Evolutionary conservation across 352 stramenopile genomes (phyloP).

Genomic region (Globisporangium echinulatum): DNA sequence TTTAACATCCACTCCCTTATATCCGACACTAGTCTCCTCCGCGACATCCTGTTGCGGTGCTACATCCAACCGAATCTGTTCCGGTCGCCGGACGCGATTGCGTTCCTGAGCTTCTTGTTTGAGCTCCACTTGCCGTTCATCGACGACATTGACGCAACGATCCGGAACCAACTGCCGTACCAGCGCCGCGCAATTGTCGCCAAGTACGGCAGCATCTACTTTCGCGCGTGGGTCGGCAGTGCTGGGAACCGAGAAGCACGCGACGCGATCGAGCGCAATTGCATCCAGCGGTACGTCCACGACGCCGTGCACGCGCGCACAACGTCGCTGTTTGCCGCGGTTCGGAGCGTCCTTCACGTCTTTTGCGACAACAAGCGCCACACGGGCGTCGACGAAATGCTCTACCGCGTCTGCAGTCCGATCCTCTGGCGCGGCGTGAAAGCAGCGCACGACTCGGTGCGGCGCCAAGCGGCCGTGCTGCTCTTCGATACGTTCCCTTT

Average conservation of each 20-base stretch:
- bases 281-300: conserved; percentile 73
- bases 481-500: conserved; percentile 84
- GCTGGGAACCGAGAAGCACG: conserved; percentile 27
- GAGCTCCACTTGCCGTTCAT: conserved; percentile 81
- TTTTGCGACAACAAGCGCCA: conserved; percentile 86
- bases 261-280: conserved; percentile 77
- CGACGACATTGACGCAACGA: conserved; percentile 82
- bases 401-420: conserved; percentile 76
- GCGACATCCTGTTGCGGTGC: conserved; percentile 81
- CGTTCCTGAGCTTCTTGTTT: conserved; percentile 85
- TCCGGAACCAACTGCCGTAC: conserved; percentile 81
- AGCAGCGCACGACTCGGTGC: conserved; percentile 76
- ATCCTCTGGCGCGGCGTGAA: conserved; percentile 83
- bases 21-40: conserved; percentile 29
- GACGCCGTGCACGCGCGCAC: conserved; percentile 68
- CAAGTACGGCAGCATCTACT: conserved; percentile 80
- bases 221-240: conserved; percentile 73
- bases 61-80: conserved; percentile 86
- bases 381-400: conserved; percentile 75
- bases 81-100: conserved; percentile 66
- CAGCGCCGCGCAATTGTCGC: conserved; percentile 78
- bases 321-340: conserved; percentile 55
- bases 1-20: conserved; percentile 1
- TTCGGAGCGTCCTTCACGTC: conserved; percentile 65
- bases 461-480: conserved; percentile 72